phyloP scores from a whole-genome alignment of 129 eudicot genomes.

The Helichrysum umbraculigerum region DNA sequence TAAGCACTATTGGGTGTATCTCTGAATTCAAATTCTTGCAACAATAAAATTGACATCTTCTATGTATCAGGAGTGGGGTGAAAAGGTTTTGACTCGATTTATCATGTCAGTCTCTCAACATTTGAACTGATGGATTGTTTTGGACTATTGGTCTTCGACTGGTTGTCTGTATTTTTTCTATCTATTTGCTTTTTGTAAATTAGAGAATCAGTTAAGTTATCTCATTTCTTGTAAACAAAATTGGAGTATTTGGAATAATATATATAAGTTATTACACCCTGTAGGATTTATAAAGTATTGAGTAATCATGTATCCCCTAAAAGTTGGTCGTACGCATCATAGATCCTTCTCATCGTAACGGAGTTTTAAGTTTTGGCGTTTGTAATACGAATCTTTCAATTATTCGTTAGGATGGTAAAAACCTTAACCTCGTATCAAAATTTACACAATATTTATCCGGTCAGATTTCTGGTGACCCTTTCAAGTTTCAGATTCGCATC shows the following conservation, averaged over 20 bases:
- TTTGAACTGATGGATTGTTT: neutral
- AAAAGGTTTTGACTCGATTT: conserved; percentile 20
- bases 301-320: too few species aligned
- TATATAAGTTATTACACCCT: neutral
- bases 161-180: neutral
- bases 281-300: neutral
- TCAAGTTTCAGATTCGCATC: too few species aligned
- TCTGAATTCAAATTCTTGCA: conserved; percentile 29
- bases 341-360: too few species aligned
- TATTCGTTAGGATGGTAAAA: too few species aligned
- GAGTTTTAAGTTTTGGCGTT: too few species aligned
- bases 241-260: neutral
- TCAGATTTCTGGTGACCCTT: too few species aligned
- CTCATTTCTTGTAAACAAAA: neutral
- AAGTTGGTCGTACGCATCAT: too few species aligned
- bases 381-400: too few species aligned
- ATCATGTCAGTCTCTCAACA: neutral
- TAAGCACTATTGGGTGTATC: conserved; percentile 10
- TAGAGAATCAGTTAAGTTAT: neutral
- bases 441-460: too few species aligned
- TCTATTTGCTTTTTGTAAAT: neutral
- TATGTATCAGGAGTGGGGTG: conserved; percentile 18
- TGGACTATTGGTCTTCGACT: neutral
- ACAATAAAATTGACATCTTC: conserved; percentile 26
- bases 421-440: too few species aligned